Conservation (phyloP, 2,329 filamentous ascomycete species). For the Pyricularia pennisetigena region DNA sequence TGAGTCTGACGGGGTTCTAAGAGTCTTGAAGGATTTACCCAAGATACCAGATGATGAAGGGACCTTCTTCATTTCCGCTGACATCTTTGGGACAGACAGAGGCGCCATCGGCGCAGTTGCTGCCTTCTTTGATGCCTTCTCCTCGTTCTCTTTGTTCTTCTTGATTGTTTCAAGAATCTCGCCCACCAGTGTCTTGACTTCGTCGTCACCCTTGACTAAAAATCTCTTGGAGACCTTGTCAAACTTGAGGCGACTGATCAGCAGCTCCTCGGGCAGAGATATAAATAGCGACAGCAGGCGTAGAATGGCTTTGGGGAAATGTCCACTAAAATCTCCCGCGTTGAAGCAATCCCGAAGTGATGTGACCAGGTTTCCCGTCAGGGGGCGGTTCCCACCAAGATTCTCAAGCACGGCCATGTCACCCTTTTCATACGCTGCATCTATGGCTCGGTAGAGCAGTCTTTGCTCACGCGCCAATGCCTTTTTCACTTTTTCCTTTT, state of each 20-base stretch:
- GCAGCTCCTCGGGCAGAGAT: slow-evolving; percentile 48
- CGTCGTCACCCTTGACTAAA: slow-evolving; percentile 53
- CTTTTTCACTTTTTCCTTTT: slow-evolving; percentile 27
- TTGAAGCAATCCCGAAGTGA: slow-evolving; percentile 45
- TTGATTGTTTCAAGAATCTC: slow-evolving; percentile 18
- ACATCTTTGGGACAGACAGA: slow-evolving; percentile 14
- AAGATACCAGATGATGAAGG: slow-evolving; percentile 3
- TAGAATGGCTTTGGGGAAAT: slow-evolving; percentile 44
- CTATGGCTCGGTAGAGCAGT: slow-evolving; percentile 38
- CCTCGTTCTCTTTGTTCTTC: neutral
- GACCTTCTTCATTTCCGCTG: slow-evolving; percentile 12
- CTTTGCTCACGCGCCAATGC: slow-evolving; percentile 34
- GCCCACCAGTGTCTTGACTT: slow-evolving; percentile 51
- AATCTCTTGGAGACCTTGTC: slow-evolving; percentile 54
- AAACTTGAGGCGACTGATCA: slow-evolving; percentile 55
- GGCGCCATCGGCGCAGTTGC: slow-evolving; percentile 1
- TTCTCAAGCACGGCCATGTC: slow-evolving; percentile 47
- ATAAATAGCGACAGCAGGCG: slow-evolving; percentile 52
- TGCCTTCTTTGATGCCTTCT: slow-evolving; percentile 12
- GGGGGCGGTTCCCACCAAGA: slow-evolving; percentile 45
- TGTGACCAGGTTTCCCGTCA: slow-evolving; percentile 44
- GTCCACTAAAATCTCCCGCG: slow-evolving; percentile 39
- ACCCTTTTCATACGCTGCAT: slow-evolving; percentile 43
- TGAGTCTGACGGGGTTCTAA: slow-evolving; percentile 13
- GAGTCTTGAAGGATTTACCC: slow-evolving; percentile 5